These are phyloP conservation scores for Noccaea caerulescens DNA, from an alignment of 345 rosid genomes.

Conservation along the genomic window DNA sequence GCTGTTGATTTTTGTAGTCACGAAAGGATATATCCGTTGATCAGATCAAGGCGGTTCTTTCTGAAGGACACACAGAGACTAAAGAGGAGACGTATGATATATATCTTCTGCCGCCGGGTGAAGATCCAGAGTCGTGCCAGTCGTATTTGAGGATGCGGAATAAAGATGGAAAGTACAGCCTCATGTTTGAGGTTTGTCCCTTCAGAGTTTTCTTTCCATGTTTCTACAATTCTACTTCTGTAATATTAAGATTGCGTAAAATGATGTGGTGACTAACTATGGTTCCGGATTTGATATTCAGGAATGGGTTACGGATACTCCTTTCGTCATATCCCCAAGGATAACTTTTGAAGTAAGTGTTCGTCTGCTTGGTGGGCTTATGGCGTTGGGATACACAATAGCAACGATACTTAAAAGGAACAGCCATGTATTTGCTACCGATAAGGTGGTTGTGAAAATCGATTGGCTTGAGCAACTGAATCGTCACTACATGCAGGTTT, in stretches of 20 bases:
- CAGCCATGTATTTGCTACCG: conserved; percentile 85
- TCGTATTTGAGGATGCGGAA: conserved; percentile 98
- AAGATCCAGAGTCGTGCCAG: conserved; percentile 96
- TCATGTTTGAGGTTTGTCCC: conserved; percentile 95
- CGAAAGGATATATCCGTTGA: conserved; percentile 66
- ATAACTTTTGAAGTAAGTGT: conserved; percentile 98
- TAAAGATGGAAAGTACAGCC: conserved; percentile 97
- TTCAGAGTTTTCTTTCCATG: conserved; percentile 13
- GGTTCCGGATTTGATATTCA: conserved; percentile 44
- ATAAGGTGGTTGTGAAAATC: conserved; percentile 77
- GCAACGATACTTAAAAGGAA: conserved; percentile 93
- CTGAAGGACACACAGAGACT: conserved; percentile 71
- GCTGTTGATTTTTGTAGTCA: conserved; percentile 62
- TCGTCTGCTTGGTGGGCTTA: conserved; percentile 97
- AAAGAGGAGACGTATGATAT: conserved; percentile 93
- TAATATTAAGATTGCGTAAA: conserved; percentile 13
- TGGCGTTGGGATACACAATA: conserved; percentile 98
- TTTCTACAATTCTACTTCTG: not conserved
- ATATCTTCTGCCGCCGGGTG: conserved; percentile 98
- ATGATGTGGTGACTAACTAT: conserved; percentile 15
- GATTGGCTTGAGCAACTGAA: conserved; percentile 96
- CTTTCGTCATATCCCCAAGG: conserved; percentile 98
- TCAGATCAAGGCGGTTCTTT: conserved; percentile 67
- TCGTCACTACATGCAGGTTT: conserved; percentile 91
- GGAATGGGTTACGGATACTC: conserved; percentile 98